Evolutionary conservation across 306 rosid genomes (phyloP).

Genomic region (Citrullus amarus): DNA sequence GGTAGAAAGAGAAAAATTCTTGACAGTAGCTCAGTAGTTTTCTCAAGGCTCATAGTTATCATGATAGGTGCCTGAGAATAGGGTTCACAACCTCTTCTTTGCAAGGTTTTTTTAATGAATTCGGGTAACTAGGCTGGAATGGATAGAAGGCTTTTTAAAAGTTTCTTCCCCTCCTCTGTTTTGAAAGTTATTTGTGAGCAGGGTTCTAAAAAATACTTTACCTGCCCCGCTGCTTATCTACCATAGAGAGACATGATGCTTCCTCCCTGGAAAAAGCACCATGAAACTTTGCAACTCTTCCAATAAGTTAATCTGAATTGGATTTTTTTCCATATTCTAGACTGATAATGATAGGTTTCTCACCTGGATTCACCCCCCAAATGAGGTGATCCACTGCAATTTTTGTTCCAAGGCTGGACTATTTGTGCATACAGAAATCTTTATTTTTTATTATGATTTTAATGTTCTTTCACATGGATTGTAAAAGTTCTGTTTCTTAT

Average conservation of each 20-base stretch:
- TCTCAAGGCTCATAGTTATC: no score
- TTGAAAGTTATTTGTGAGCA: neutral
- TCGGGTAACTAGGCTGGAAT: neutral
- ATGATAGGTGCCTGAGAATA: no score
- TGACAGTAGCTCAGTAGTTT: no score
- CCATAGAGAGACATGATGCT: neutral
- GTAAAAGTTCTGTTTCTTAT: neutral
- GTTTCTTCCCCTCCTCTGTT: neutral
- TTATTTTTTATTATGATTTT: no score
- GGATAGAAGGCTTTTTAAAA: neutral
- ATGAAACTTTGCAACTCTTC: neutral
- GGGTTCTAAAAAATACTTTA: neutral
- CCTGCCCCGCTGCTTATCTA: neutral
- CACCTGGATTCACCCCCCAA: neutral
- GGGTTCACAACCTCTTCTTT: no score
- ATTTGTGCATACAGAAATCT: neutral
- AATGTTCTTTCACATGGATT: neutral
- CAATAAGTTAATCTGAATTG: neutral
- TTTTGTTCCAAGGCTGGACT: neutral
- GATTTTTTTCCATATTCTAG: neutral
- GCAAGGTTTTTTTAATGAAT: no score
- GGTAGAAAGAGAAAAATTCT: no score
- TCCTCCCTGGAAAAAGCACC: neutral
- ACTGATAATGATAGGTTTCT: neutral
- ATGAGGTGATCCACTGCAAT: neutral